These are phyloP conservation scores for Galerina sulciceps DNA, from an alignment of 768 basidiomycete genomes.

Conservation along the genomic window DNA sequence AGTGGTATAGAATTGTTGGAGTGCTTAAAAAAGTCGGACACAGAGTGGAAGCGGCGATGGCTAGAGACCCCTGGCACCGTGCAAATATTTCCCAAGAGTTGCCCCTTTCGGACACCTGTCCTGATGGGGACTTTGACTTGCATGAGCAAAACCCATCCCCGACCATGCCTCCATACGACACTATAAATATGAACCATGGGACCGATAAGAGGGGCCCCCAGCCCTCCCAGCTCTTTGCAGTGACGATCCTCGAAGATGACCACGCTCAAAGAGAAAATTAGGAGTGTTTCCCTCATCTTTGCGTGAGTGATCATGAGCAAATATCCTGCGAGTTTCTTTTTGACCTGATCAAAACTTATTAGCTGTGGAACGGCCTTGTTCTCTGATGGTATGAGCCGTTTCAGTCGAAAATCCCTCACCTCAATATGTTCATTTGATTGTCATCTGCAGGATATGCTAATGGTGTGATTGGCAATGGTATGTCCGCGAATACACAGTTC, in stretches of 20 bases:
- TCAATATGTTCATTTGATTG: neutral
- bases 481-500: slow-evolving; percentile 25
- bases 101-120: neutral
- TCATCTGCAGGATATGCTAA: slow-evolving; percentile 71
- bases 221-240: slow-evolving; percentile 11
- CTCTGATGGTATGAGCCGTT: slow-evolving; percentile 65
- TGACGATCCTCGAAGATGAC: slow-evolving; percentile 15
- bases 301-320: slow-evolving; percentile 62
- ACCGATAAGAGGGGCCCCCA: slow-evolving; percentile 10
- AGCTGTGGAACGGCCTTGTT: slow-evolving; percentile 89
- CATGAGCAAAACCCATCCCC: neutral
- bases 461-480: slow-evolving; percentile 77
- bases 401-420: neutral
- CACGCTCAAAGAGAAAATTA: slow-evolving; percentile 40
- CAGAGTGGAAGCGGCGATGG: slow-evolving; percentile 1
- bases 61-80: neutral
- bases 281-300: slow-evolving; percentile 81
- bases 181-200: slow-evolving; percentile 4
- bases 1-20: neutral
- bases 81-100: neutral
- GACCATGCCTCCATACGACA: neutral
- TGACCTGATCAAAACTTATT: slow-evolving; percentile 27
- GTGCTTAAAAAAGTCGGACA: neutral
- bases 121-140: neutral
- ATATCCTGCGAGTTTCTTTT: neutral